These are phyloP conservation scores for Penicillium corylophilum DNA, from an alignment of 2,329 filamentous ascomycete species.

Conservation along the genomic window DNA sequence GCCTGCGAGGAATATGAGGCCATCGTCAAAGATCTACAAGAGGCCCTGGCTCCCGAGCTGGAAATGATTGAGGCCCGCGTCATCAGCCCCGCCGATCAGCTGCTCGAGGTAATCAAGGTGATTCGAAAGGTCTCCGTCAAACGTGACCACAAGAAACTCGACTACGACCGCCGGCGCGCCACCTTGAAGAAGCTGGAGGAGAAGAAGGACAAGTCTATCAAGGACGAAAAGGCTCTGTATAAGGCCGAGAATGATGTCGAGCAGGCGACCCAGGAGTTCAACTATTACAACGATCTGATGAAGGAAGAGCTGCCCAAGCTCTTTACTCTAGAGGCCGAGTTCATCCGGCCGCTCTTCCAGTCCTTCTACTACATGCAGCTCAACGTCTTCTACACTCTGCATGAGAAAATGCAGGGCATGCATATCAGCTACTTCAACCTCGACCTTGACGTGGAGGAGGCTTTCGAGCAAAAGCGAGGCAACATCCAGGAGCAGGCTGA, in stretches of 20 bases:
- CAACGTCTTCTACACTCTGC: slow-evolving; percentile 97
- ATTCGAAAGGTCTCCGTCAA: slow-evolving; percentile 87
- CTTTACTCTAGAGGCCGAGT: slow-evolving; percentile 85
- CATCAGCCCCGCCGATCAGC: slow-evolving; percentile 87
- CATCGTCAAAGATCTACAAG: slow-evolving; percentile 86
- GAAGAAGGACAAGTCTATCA: slow-evolving; percentile 93
- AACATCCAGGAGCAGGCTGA: slow-evolving; percentile 88
- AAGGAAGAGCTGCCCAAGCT: slow-evolving; percentile 94
- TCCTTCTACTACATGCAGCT: slow-evolving; percentile 99
- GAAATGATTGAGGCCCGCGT: slow-evolving; percentile 96
- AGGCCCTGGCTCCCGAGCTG: slow-evolving; percentile 82
- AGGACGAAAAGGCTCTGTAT: slow-evolving; percentile 97
- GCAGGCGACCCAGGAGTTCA: slow-evolving; percentile 88
- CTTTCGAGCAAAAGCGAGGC: slow-evolving; percentile 83
- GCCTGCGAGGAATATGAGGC: slow-evolving; percentile 96
- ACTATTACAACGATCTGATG: slow-evolving; percentile 95
- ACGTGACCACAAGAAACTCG: slow-evolving; percentile 95
- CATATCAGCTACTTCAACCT: slow-evolving; percentile 98
- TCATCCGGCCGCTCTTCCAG: slow-evolving; percentile 95
- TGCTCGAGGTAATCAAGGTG: slow-evolving; percentile 91
- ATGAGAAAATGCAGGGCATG: slow-evolving; percentile 95
- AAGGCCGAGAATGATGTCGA: slow-evolving; percentile 92
- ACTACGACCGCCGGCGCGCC: slow-evolving; percentile 84
- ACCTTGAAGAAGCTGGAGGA: slow-evolving; percentile 92
- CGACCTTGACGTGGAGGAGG: slow-evolving; percentile 84